Conservation (phyloP, 805 yeast genomes). For the Teunomyces lycoperdinae region DNA sequence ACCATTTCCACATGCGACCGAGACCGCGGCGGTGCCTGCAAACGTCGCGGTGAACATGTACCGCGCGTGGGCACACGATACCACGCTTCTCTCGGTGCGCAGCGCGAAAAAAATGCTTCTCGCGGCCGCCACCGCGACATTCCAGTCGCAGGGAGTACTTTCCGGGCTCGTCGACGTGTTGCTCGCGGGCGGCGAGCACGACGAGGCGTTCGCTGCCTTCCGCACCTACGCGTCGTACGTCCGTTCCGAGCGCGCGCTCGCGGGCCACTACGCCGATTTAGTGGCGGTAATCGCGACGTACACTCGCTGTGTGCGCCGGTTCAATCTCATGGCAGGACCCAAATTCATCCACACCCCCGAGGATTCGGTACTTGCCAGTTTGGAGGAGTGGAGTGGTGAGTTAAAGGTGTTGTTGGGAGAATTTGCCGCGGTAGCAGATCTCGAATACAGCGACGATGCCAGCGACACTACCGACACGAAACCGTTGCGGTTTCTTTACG, state of each 20-base stretch:
- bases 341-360: slow-evolving; percentile 26
- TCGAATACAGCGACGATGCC: slow-evolving; percentile 17
- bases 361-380: slow-evolving; percentile 17
- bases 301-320: slow-evolving; percentile 28
- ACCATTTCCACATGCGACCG: slow-evolving; percentile 43
- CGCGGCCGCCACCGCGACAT: slow-evolving; percentile 29
- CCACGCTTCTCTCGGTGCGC: slow-evolving; percentile 8
- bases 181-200: slow-evolving; percentile 34
- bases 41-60: neutral
- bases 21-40: neutral
- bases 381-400: slow-evolving; percentile 15
- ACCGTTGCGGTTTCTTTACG: slow-evolving; percentile 33
- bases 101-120: slow-evolving; percentile 27
- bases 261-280: slow-evolving; percentile 29
- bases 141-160: slow-evolving; percentile 36
- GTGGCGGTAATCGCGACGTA: slow-evolving; percentile 32
- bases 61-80: neutral
- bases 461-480: slow-evolving; percentile 5
- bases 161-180: slow-evolving; percentile 29
- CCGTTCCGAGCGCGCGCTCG: slow-evolving; percentile 31
- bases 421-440: slow-evolving; percentile 20
- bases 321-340: slow-evolving; percentile 32
- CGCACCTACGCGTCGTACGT: slow-evolving; percentile 34
- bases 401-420: slow-evolving; percentile 24
- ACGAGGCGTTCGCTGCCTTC: slow-evolving; percentile 44